A percentile compares a stretch with the other conserved stretches of the same genome.
These are phyloP conservation scores for Botrytis paeoniae DNA, from an alignment of 2,329 filamentous ascomycete species.

Conservation along the genomic window DNA sequence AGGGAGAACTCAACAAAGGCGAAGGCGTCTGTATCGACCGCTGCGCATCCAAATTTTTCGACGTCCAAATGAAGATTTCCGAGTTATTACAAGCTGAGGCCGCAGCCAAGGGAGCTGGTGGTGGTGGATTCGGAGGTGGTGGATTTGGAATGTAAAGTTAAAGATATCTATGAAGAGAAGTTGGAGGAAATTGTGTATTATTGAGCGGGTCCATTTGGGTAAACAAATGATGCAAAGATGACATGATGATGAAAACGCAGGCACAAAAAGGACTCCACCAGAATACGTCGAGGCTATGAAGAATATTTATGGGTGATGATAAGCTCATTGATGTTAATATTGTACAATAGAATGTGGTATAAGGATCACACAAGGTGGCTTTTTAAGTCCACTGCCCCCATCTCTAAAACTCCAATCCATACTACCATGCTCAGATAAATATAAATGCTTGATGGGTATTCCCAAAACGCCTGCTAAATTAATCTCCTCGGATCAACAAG, in stretches of 20 bases:
- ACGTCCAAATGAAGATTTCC: slow-evolving; percentile 95
- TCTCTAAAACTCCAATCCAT: slow-evolving; percentile 20
- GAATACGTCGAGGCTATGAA: neutral
- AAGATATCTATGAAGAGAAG: neutral
- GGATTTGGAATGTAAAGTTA: slow-evolving; percentile 42
- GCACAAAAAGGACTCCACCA: neutral
- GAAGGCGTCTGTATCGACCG: slow-evolving; percentile 97
- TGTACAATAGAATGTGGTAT: slow-evolving; percentile 30
- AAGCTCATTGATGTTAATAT: slow-evolving; percentile 6
- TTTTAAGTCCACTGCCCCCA: slow-evolving; percentile 27
- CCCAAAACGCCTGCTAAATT: slow-evolving; percentile 20
- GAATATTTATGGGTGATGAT: neutral
- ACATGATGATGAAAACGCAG: slow-evolving; percentile 3
- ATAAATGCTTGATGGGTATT: slow-evolving; percentile 22
- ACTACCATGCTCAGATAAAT: slow-evolving; percentile 21
- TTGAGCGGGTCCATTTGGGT: neutral
- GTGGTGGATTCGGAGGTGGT: slow-evolving; percentile 46
- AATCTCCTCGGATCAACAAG: neutral
- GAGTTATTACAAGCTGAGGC: slow-evolving; percentile 94
- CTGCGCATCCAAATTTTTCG: slow-evolving; percentile 97
- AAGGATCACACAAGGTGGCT: slow-evolving; percentile 20
- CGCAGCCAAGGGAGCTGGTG: slow-evolving; percentile 58
- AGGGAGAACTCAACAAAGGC: slow-evolving; percentile 97
- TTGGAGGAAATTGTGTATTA: neutral
- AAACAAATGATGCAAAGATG: slow-evolving; percentile 1